Conservation (phyloP, 176 grass and related monocot genomes). For the Triticum turgidum region DNA sequence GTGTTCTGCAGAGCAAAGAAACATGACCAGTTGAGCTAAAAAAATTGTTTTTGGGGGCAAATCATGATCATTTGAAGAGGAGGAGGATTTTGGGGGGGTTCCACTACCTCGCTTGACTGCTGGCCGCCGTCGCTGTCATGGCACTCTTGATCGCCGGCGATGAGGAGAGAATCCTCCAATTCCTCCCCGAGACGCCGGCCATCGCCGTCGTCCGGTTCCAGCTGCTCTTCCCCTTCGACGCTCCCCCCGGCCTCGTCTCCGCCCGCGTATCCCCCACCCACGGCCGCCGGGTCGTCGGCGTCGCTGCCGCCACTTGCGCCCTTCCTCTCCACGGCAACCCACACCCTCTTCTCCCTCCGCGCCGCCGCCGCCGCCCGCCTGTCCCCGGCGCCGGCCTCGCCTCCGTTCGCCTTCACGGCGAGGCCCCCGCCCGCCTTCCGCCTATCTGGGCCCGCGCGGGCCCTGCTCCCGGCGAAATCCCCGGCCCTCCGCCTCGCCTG, state of each 20-base stretch:
- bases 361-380: not conserved
- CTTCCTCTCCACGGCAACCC: constrained; percentile 46
- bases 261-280: constrained; percentile 8
- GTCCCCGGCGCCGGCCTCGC: not conserved
- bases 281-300: not conserved
- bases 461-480: not conserved
- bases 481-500: not conserved
- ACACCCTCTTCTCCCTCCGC: constrained; percentile 28
- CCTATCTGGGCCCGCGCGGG: not conserved
- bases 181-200: not conserved
- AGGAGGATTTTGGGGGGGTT: not conserved
- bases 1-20: constrained; percentile 1
- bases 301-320: not conserved
- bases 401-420: not conserved
- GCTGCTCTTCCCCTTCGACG: not conserved
- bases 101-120: constrained; percentile 3
- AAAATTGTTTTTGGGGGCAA: not conserved
- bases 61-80: not conserved
- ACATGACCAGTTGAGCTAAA: not conserved
- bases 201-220: not conserved
- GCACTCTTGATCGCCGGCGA: not conserved
- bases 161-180: not conserved
- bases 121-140: not conserved
- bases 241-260: constrained; percentile 36
- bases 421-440: not conserved